Base-by-base conservation (phyloP, 2,329 filamentous ascomycete species). In the Fusarium xyrophilum region DNA sequence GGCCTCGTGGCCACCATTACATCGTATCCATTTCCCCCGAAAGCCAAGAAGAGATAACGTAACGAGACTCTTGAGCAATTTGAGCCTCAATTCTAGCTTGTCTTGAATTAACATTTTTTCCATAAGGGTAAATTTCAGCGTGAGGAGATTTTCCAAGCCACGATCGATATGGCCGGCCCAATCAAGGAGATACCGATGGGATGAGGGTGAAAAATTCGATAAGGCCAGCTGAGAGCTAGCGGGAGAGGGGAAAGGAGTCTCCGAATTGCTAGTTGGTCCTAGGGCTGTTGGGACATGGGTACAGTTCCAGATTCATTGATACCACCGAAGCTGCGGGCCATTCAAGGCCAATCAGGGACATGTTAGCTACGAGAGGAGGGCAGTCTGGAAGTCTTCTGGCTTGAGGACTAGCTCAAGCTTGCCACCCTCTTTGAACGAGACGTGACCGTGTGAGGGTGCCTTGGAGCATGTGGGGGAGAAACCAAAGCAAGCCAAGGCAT, bases 301-400 rank as follows among this genome's bases (percentile, higher is more conserved):
- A 39, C 52, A 36, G 48, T 56, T 56, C 52, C 53, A 59, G 56
- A 63, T 65, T 54, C 53, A 47, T 46, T 44, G 28, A 44, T 65
- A 54, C 44, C 54, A 56, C 54, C 54, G 52, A 55, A 46, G 58
- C 28, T 59, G 47, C 56, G 48, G 57, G 51, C 30, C 47, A 32
- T 48, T 48, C 40, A 44, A 9, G 56, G 27, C 62, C 63, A 74
- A 74, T 70, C 50, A 68, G 25, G 14, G 27, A 30, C 44, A 46
- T 21, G 23, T 21, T 17, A 10, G 19, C 30, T 19, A 39, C 43
- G 43, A 28, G 55, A 56, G 42, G 46, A 47, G 56, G 62, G 53
- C 48, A 69, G 59, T 70, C 72, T 74, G 69, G 72, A 74, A 74
- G 63, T 50, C 61, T 74, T 74, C 72, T 74, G 74, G 72, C 60